Evolutionary conservation across 1,139 yeast species (phyloP).

Genomic region (Pichia terricola): DNA sequence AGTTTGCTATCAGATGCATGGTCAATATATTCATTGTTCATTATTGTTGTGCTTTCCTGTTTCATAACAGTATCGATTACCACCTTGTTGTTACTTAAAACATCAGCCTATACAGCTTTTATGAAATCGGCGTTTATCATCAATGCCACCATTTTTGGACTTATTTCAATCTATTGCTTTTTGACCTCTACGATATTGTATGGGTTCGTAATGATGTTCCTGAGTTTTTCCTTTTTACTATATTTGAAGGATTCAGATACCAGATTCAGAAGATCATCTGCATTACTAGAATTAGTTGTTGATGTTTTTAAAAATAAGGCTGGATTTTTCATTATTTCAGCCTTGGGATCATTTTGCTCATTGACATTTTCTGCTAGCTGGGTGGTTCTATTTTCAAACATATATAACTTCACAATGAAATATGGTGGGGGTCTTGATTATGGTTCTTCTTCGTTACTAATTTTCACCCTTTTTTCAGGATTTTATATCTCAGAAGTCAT

Average conservation of each 20-base stretch:
- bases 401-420: background rate
- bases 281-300: background rate
- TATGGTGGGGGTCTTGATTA: background rate
- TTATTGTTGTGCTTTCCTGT: background rate
- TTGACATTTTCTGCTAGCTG: background rate
- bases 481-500: constrained; percentile 77
- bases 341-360: background rate
- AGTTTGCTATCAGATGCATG: background rate
- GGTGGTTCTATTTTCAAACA: background rate
- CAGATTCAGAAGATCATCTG: background rate
- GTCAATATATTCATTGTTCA: background rate
- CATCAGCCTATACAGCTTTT: background rate
- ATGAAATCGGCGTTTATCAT: background rate
- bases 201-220: background rate
- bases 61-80: background rate
- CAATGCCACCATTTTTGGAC: background rate
- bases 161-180: background rate
- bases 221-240: background rate
- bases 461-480: constrained; percentile 47
- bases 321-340: background rate
- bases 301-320: background rate
- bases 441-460: background rate
- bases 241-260: background rate
- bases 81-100: background rate
- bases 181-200: background rate